Evolutionary conservation across 2,329 filamentous ascomycete genomes (phyloP).

Genomic region (Beauveria pseudobassiana): DNA sequence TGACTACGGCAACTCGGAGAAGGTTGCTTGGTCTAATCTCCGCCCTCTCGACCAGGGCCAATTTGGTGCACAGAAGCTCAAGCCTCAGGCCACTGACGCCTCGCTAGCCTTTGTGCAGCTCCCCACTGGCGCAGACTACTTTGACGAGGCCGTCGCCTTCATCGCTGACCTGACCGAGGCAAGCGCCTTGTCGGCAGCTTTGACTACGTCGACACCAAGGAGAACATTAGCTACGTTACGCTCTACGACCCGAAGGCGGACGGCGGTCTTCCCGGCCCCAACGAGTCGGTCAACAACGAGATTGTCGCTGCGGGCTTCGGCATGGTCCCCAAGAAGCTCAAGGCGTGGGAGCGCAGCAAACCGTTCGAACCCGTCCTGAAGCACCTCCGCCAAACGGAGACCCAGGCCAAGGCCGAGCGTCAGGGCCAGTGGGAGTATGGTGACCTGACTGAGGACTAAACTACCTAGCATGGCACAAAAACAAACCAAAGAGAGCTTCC

Average conservation of each 20-base stretch:
- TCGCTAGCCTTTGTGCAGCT: slow-evolving; percentile 85
- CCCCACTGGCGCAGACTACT: slow-evolving; percentile 73
- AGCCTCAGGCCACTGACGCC: slow-evolving; percentile 80
- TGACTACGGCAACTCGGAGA: slow-evolving; percentile 93
- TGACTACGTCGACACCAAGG: slow-evolving; percentile 71
- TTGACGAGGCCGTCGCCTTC: slow-evolving; percentile 69
- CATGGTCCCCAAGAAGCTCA: slow-evolving; percentile 87
- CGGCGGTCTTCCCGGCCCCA: slow-evolving; percentile 45
- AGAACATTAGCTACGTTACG: slow-evolving; percentile 78
- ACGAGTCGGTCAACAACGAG: slow-evolving; percentile 84
- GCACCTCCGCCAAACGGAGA: slow-evolving; percentile 65
- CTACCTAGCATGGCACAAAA: background rate
- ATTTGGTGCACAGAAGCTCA: slow-evolving; percentile 75
- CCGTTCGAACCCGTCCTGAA: slow-evolving; percentile 64
- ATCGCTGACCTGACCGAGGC: slow-evolving; percentile 66
- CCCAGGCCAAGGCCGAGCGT: slow-evolving; percentile 69
- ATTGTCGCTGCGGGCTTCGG: slow-evolving; percentile 76
- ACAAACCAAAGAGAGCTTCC: background rate
- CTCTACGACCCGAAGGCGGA: slow-evolving; percentile 70
- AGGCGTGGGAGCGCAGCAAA: slow-evolving; percentile 73
- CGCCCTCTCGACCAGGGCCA: slow-evolving; percentile 72
- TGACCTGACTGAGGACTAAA: slow-evolving; percentile 82
- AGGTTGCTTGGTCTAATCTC: slow-evolving; percentile 74
- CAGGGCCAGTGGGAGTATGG: slow-evolving; percentile 98
- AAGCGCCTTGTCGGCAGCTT: slow-evolving; percentile 83